Percentiles rank a stretch among this genome's conserved stretches.
Evolutionary conservation across 2,329 filamentous ascomycete species (phyloP).

Genomic region (Verticillium zaregamsianum): DNA sequence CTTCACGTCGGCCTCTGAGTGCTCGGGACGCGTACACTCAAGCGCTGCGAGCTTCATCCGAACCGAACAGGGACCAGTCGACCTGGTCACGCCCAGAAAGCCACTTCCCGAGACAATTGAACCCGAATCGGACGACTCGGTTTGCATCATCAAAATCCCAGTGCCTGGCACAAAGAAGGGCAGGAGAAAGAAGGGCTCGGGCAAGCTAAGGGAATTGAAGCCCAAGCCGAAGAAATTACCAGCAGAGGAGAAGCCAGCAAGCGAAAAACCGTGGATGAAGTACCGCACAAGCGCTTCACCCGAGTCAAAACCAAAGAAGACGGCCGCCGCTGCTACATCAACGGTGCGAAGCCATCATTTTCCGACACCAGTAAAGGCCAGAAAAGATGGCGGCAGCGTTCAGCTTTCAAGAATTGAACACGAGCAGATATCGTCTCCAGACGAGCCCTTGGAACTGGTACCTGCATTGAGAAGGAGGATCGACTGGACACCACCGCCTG

Average conservation of each 20-base stretch:
- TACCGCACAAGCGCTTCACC: constrained; percentile 16
- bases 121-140: constrained; percentile 4
- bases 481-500: constrained; percentile 65
- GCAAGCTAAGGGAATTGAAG: constrained; percentile 3
- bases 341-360: constrained; percentile 17
- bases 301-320: constrained; percentile 8
- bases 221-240: constrained; percentile 6
- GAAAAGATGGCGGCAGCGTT: constrained; percentile 17
- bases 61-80: constrained; percentile 6
- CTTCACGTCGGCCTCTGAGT: background rate
- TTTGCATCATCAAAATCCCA: constrained; percentile 3
- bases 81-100: constrained; percentile 10
- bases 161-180: background rate
- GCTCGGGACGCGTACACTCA: background rate
- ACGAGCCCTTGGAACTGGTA: constrained; percentile 35
- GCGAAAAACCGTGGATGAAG: constrained; percentile 30
- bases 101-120: background rate
- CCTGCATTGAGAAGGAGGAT: constrained; percentile 50
- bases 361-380: constrained; percentile 1
- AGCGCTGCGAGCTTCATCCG: constrained; percentile 6
- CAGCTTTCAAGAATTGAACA: too few relatives aligned
- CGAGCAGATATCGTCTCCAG: constrained; percentile 5
- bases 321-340: constrained; percentile 5
- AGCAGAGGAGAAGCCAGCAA: constrained; percentile 1
- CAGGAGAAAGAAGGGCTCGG: background rate